Evolutionary conservation across 371 early-diverging fungal species (phyloP).

Genomic region (Mortierella sp.): DNA sequence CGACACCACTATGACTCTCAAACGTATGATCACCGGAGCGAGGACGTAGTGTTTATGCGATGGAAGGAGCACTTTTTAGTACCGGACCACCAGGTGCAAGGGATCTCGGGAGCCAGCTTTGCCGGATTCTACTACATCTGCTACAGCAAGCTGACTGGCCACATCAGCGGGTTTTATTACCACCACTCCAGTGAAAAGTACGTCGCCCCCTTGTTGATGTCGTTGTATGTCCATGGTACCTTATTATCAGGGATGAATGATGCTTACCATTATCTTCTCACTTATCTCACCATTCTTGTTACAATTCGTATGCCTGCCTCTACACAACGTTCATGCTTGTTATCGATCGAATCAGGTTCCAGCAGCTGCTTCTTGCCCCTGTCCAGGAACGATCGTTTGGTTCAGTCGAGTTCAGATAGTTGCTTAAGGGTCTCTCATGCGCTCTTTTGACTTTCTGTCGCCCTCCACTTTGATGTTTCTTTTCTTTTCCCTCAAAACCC

Average conservation of each 20-base stretch:
- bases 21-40: constrained; percentile 75
- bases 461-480: no score
- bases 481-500: background rate
- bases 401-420: constrained; percentile 75
- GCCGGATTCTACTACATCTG: constrained; percentile 97
- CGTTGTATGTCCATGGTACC: no score
- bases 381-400: constrained; percentile 63
- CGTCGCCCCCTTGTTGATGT: background rate
- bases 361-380: constrained; percentile 83
- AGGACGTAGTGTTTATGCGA: constrained; percentile 92
- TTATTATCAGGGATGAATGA: no score
- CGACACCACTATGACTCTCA: constrained; percentile 30
- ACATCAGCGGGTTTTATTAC: constrained; percentile 90
- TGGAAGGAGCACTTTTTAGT: constrained; percentile 98
- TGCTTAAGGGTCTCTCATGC: constrained; percentile 3
- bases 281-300: no score
- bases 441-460: background rate
- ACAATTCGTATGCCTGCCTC: no score
- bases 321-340: no score
- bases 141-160: constrained; percentile 80
- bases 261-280: no score
- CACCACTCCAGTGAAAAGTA: constrained; percentile 62
- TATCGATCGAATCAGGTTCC: constrained; percentile 82
- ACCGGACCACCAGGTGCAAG: constrained; percentile 90
- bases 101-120: constrained; percentile 92